Conservation (phyloP, 495 filamentous ascomycete species). For the Penicillium lividum region DNA sequence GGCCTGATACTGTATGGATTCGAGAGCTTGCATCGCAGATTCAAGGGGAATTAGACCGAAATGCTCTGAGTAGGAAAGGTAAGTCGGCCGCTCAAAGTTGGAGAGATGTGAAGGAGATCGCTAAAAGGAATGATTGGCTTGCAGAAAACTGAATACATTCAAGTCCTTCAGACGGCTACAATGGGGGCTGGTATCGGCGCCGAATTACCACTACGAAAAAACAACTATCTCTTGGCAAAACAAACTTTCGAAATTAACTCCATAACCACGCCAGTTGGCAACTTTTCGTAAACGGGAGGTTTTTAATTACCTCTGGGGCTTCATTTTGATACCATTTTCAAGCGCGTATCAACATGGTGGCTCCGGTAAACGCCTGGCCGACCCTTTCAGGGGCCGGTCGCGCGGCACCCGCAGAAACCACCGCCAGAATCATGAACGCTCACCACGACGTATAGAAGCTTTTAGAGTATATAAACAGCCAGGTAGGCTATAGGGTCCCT, state of each 20-base stretch:
- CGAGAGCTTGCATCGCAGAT: too few relatives aligned
- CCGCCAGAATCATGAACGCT: not conserved
- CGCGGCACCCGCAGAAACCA: not conserved
- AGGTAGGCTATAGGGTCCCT: too few relatives aligned
- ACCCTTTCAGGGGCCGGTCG: not conserved
- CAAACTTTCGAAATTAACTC: not conserved
- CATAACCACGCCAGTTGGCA: not conserved
- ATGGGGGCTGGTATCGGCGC: too few relatives aligned
- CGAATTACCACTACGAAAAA: too few relatives aligned
- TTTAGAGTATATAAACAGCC: not conserved
- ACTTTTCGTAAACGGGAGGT: not conserved
- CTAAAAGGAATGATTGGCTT: too few relatives aligned
- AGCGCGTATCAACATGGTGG: not conserved
- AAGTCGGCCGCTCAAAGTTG: too few relatives aligned
- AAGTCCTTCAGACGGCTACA: too few relatives aligned
- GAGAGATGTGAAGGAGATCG: too few relatives aligned
- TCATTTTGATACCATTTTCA: not conserved
- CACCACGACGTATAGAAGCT: not conserved
- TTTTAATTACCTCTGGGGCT: not conserved
- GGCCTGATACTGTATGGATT: not conserved
- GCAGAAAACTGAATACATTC: too few relatives aligned
- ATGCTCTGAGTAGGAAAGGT: too few relatives aligned
- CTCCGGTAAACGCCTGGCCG: not conserved
- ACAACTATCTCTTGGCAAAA: slow-evolving; percentile 3
- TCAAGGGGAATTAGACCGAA: too few relatives aligned